A percentile compares a stretch with the other conserved stretches of the same genome.
Evolutionary conservation across 495 filamentous ascomycete genomes (phyloP).

Genomic region (Penicillium diatomitis): DNA sequence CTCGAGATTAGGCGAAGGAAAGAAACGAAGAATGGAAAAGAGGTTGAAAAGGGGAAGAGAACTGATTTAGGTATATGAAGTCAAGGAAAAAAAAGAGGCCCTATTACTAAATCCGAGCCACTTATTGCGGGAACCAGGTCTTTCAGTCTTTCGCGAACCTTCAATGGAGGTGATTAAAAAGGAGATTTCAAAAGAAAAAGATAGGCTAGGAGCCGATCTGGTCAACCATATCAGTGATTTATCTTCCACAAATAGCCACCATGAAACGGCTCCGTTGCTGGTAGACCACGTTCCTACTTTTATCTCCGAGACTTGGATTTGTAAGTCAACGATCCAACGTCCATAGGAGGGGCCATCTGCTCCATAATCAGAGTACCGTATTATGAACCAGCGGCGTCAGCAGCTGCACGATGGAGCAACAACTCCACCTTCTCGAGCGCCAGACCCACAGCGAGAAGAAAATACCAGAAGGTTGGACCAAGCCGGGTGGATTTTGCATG

Average conservation of each 20-base stretch:
- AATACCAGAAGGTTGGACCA: not conserved
- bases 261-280: too few relatives aligned
- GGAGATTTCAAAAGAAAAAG: too few relatives aligned
- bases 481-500: conserved; percentile 7
- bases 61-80: not conserved
- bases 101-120: too few relatives aligned
- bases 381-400: too few relatives aligned
- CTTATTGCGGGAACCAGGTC: too few relatives aligned
- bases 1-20: not conserved
- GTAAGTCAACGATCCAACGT: not conserved
- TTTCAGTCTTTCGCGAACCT: too few relatives aligned
- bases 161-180: too few relatives aligned
- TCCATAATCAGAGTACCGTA: too few relatives aligned
- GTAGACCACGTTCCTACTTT: not conserved
- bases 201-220: too few relatives aligned
- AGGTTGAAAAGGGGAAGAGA: not conserved
- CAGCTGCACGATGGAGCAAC: not conserved
- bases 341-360: not conserved
- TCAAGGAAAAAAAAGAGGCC: not conserved
- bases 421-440: not conserved
- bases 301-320: conserved; percentile 13
- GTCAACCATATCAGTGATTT: too few relatives aligned
- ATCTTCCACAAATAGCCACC: too few relatives aligned
- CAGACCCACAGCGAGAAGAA: not conserved
- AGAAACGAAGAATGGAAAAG: not conserved